Base-by-base conservation (phyloP, 805 yeast species). In the Metschnikowia peoriensis region DNA sequence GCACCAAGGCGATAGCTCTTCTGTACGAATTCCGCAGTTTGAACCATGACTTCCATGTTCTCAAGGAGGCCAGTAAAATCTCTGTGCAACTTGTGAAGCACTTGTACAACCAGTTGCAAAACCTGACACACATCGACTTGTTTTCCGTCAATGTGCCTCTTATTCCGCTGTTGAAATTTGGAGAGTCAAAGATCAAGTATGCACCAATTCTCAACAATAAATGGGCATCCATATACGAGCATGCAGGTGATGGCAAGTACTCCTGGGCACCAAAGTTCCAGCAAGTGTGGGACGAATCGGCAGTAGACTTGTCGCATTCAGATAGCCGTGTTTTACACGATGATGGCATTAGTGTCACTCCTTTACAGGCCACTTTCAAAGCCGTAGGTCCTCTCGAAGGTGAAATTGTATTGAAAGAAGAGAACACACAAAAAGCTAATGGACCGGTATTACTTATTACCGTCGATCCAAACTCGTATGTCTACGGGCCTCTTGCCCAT, bases 61-160 rank as follows among this genome's bases (percentile, higher is more conserved):
- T 90, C 51, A 70, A 70, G 11, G 82, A 81, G 58, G 97, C 97
- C 2, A 81, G 94, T 22, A 70, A 74, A 55, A 73, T 87, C 39
- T 77, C 93, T 1, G 84, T 91, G 17, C 79, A 80, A 58, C 70
- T 92, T 28, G 78, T 89, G 40, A 64, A 80, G 50, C 73, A 86
- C 57, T 72, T 93, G 49, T 79, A 78, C 61, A 64, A 71, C 1
- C 74, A 82, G 53, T 87, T 97, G 88, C 68, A 76, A 46, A 44
- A 59, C 2, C 70, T 71, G 28, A 62, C 64, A 2, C 69, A 65
- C 1, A 83, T 82, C 1, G 97, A 93, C 59, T 67, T 93, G 39
- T 93, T 86, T 67, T 77, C 90, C n/a, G 75, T 94, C 29, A 94
- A 93, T 65, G 79, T 94, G 5, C 98, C 99, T 4, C 72, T 94